These are phyloP conservation scores for Skeletonema grethae DNA, from an alignment of 108 stramenopile species.

Conservation along the genomic window DNA sequence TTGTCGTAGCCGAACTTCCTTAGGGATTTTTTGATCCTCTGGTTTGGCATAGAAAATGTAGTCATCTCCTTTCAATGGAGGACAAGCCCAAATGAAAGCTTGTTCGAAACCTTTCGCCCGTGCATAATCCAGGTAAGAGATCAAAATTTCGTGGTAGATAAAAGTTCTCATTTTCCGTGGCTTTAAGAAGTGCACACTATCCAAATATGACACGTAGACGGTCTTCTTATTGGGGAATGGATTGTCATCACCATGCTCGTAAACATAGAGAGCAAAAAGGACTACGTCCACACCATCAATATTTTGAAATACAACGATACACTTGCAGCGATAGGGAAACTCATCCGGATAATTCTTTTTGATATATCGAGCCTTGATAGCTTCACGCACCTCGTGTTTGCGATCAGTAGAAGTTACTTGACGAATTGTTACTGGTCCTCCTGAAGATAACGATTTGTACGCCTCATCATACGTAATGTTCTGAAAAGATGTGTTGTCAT, in stretches of 20 bases:
- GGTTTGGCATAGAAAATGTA: slow-evolving; percentile 99
- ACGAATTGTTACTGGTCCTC: slow-evolving; percentile 81
- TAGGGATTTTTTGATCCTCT: slow-evolving; percentile 96
- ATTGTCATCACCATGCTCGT: slow-evolving; percentile 89
- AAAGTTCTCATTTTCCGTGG: slow-evolving; percentile 89
- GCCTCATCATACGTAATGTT: slow-evolving; percentile 75
- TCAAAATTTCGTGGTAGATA: slow-evolving; percentile 96
- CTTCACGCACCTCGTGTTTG: slow-evolving; percentile 81
- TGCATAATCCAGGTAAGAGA: slow-evolving; percentile 93
- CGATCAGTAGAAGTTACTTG: slow-evolving; percentile 90
- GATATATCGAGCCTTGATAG: slow-evolving; percentile 85
- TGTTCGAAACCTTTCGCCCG: slow-evolving; percentile 86
- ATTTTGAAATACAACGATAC: slow-evolving; percentile 91
- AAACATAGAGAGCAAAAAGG: slow-evolving; percentile 91
- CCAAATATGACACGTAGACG: slow-evolving; percentile 92
- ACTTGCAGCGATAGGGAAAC: slow-evolving; percentile 91
- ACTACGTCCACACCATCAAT: slow-evolving; percentile 92
- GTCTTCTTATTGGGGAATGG: slow-evolving; percentile 90
- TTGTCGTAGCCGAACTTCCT: slow-evolving; percentile 85
- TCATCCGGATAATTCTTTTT: slow-evolving; percentile 92
- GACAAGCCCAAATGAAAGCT: slow-evolving; percentile 99
- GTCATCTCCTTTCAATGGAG: slow-evolving; percentile 97
- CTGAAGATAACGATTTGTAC: slow-evolving; percentile 46
- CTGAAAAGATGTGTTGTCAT: slow-evolving; percentile 26
- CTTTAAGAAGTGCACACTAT: slow-evolving; percentile 93